phyloP scores from a whole-genome alignment of 2,329 filamentous ascomycete genomes.

The Epichloe typhina region DNA sequence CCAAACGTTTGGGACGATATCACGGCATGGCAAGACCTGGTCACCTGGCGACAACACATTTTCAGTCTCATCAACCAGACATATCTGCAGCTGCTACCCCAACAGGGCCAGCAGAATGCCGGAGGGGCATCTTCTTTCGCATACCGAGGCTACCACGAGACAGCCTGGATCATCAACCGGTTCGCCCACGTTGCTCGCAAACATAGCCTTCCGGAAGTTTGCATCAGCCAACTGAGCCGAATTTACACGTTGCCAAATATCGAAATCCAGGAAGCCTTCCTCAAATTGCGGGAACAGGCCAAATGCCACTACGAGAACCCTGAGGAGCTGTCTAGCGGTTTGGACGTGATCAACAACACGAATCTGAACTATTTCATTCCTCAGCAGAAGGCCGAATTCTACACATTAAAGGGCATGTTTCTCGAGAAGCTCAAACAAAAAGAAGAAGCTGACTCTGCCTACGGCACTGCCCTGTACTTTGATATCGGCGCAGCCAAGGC shows the following conservation, averaged over 20 bases:
- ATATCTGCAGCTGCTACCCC: constrained; percentile 74
- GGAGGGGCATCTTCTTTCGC: constrained; percentile 80
- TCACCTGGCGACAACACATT: constrained; percentile 99
- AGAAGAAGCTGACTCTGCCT: constrained; percentile 84
- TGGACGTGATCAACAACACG: constrained; percentile 99
- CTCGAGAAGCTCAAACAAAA: constrained; percentile 84
- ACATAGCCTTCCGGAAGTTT: constrained; percentile 91
- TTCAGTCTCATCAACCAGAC: constrained; percentile 94
- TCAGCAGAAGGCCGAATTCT: constrained; percentile 96
- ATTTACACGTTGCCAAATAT: constrained; percentile 99
- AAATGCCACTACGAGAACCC: constrained; percentile 98
- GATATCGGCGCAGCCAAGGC: constrained; percentile 92
- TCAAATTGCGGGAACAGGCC: constrained; percentile 96
- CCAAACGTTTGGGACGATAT: constrained; percentile 99
- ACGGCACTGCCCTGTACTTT: constrained; percentile 89
- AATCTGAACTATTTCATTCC: constrained; percentile 97
- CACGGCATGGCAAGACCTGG: constrained; percentile 95
- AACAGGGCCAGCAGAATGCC: constrained; percentile 59
- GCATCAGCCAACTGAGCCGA: constrained; percentile 88
- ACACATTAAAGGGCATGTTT: constrained; percentile 99
- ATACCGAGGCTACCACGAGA: constrained; percentile 95
- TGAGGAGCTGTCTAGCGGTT: constrained; percentile 75
- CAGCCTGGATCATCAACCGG: constrained; percentile 98
- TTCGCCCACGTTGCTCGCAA: constrained; percentile 97
- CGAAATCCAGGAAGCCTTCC: constrained; percentile 96